These are phyloP conservation scores for Chenopodium formosanum DNA, from an alignment of 148 eudicot genomes.

Conservation along the genomic window DNA sequence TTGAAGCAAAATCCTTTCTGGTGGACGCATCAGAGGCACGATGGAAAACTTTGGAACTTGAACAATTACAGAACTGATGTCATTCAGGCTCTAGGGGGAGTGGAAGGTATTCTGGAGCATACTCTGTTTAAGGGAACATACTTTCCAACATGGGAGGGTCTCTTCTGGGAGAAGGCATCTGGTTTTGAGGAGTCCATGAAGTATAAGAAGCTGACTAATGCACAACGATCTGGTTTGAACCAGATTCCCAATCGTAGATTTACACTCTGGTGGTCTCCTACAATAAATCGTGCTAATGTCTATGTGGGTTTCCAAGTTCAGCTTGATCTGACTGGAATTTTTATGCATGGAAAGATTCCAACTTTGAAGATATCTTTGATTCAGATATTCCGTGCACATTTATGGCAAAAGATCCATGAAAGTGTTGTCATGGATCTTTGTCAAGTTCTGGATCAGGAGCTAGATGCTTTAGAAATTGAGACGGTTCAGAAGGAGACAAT, in stretches of 20 bases:
- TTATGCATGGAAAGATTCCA: conserved; percentile 99
- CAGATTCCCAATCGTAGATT: conserved; percentile 98
- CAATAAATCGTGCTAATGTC: conserved; percentile 95
- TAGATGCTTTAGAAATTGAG: conserved; percentile 96
- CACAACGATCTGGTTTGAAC: conserved; percentile 96
- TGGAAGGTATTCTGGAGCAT: conserved; percentile 97
- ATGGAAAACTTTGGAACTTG: conserved; percentile 97
- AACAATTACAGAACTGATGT: conserved; percentile 98
- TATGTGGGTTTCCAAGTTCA: conserved; percentile 99
- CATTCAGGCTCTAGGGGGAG: conserved; percentile 99
- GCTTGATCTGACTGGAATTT: conserved; percentile 95
- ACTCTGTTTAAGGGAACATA: conserved; percentile 96
- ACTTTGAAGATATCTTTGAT: conserved; percentile 94
- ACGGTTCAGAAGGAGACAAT: conserved; percentile 99
- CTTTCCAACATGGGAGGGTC: conserved; percentile 99
- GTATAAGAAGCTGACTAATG: conserved; percentile 94
- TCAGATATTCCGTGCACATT: conserved; percentile 99
- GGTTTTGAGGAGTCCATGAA: conserved; percentile 99
- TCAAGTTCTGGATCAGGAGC: conserved; percentile 96
- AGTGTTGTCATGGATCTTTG: conserved; percentile 99
- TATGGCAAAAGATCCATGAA: conserved; percentile 99
- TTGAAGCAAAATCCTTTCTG: conserved; percentile 98
- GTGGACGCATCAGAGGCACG: conserved; percentile 99
- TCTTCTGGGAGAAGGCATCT: conserved; percentile 99
- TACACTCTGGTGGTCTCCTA: conserved; percentile 99